Base-by-base conservation (phyloP, 2,329 filamentous ascomycete genomes). In the Lecanosticta acicola region DNA sequence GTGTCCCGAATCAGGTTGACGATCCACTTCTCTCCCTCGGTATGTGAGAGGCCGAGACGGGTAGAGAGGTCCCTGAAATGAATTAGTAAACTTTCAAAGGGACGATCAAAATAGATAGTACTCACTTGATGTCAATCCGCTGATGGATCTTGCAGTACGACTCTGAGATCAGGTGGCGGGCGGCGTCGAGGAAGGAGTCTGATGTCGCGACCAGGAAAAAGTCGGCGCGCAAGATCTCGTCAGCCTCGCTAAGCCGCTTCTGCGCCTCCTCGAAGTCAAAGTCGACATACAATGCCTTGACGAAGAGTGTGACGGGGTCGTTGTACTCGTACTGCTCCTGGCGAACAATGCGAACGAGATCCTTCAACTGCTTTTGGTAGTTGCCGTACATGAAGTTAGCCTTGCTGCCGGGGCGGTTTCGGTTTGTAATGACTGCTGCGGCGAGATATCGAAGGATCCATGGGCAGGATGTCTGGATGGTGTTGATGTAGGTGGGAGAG, bases 91-190 rank as follows among this genome's bases (percentile, higher is more conserved):
- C 13, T 32, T 32, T 5, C 4, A 4, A 34, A 4, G 13, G 13
- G 13, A 16, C 5, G 32, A 14, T 34, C 4, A 14, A n/a, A 34
- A 14, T 20, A 35, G n/a, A n/a, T 26, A 14, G 20, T 7, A 68
- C 76, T 62, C 67, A 83, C 79, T 90, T 89, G 69, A 98, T 97
- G 69, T 97, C 91, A 67, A 98, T 98, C 61, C 91, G 81, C 67
- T 94, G 89, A 71, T 97, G 94, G 68, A 98, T 98, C 81, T 97
- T 97, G 87, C 93, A 98, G 79, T 98, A 98, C 69, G 83, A 89
- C 77, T 98, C 93, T 44, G 91, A 97, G 68, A 98, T 97, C 50
- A 98, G 77, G 76, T 98, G 93, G 64, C 93, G 80, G 32, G 93
- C 93, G 39, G 88, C 84, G 65, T 97, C 91, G 54, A 98, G 87